Evolutionary conservation across 257 asterid species (phyloP), one percentile per base, ranked within the genome.

Genomic region (Primulina tabacum): DNA sequence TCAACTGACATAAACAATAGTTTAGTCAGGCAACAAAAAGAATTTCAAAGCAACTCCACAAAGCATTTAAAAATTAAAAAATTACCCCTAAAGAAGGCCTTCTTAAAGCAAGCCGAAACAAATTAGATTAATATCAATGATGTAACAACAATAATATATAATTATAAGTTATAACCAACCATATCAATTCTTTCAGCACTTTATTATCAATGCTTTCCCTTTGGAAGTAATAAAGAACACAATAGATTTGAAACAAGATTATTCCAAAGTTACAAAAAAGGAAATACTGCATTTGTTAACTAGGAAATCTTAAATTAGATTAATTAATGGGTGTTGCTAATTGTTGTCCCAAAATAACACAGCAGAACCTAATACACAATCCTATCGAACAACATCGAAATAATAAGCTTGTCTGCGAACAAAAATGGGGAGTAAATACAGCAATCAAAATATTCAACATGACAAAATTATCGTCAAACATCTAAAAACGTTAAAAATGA

Each of bases 261-360:
- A 74, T 71, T 75, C 70, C 78, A 62, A 47, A 65, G 64, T 10
- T 63, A 53, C 61, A 55, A 43, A 61, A 60, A 76, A 67, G 64
- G 68, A 58, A 55, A 38, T 30, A 64, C 60, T 58, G 10, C 17
- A 16, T 37, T 50, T 30, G 29, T 5, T 16, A 50, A 50, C 57
- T 64, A 56, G n/a, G 24, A 62, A 73, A 69, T 56, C 56, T 58
- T 50, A 29, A 34, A 61, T 1, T 16, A 50, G 16, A 55, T 18
- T 30, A 50, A 52, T 63, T 21, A 16, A 56, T 34, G 61, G 47
- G 65, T 20, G 21, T 50, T 16, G 7, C 16, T 16, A 50, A 28
- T 28, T 28, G n/a, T 50, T 16, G 16, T 50, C 57, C 57, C 8
- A 1, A 14, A 50, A 6, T 14, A 11, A 17, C 6, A 50, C 20